Conservation (phyloP, 2,329 filamentous ascomycete genomes). For the Ceratocystis albifundus region DNA sequence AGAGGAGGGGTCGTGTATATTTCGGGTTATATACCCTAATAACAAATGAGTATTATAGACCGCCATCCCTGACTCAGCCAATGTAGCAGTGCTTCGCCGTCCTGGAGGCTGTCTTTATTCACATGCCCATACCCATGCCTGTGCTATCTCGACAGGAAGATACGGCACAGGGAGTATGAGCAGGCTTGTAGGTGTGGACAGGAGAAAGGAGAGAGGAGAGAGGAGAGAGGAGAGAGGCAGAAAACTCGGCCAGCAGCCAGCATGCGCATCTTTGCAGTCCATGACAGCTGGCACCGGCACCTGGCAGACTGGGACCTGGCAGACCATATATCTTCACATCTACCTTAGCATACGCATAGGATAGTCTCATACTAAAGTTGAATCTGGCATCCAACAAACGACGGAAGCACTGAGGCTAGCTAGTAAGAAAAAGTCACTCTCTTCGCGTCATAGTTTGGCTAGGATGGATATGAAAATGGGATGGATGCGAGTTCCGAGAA, state of each 20-base stretch:
- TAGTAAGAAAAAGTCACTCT: not conserved
- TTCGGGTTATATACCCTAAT: not conserved
- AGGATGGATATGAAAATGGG: not conserved
- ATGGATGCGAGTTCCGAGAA: conserved; percentile 5
- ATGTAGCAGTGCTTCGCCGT: not conserved
- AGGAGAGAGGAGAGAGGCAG: not conserved
- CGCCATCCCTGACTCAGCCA: not conserved
- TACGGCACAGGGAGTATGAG: not conserved
- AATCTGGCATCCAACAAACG: not conserved
- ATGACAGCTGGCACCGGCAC: not conserved
- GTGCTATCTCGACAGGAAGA: not conserved
- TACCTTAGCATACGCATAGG: no score
- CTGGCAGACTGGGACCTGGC: not conserved
- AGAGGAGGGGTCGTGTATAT: no score
- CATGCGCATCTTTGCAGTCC: not conserved
- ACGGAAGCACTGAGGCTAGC: not conserved
- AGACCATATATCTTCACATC: no score
- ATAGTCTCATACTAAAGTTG: not conserved
- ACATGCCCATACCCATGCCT: not conserved
- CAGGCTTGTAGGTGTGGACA: not conserved
- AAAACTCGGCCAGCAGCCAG: not conserved
- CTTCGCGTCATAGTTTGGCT: not conserved
- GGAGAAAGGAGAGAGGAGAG: not conserved
- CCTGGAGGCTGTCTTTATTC: not conserved
- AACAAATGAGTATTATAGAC: not conserved